Evolutionary conservation across 192 early-diverging fungal species (phyloP), one percentile per base, ranked within the genome.

Genomic region (Coemansia sp.): DNA sequence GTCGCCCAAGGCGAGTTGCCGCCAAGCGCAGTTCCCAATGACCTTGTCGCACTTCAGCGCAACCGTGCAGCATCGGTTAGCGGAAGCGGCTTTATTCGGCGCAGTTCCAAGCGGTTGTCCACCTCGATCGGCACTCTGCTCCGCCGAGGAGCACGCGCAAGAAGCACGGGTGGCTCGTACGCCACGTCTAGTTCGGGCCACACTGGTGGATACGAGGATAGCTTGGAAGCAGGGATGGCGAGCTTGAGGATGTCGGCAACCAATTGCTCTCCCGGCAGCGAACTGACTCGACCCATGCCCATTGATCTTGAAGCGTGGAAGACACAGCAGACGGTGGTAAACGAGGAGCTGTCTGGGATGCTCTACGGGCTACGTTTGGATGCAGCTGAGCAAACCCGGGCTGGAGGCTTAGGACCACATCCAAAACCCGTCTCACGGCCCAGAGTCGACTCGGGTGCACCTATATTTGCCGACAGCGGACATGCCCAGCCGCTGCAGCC

Each of bases 101-200:
- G 75, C 36, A 56, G 40, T n/a, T 77, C 75, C 10, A 77, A 68
- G 53, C 64, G 65, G 27, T 36, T 72, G 3, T 72, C 75, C 0
- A 24, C 53, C 22, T 65, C 75, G 8, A 56, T 77, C 26, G 62
- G 70, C 7, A 53, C 56, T 29, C 38, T 72, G 37, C 54, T 72
- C 26, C 55, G 70, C 9, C 65, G 75, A 11, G 59, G 58, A 9
- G 17, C 34, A 9, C 29, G 52, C 33, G 24, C 52, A 8, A 53
- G 52, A 32, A 53, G 52, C 33, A 53, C 52, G 52, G 52, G 52
- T 12, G 52, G 33, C 9, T 53, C 52, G 52, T 53, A 19, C 19
- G 32, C 17, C n/a, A 21, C n/a, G 7, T 32, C 52, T 14, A 34
- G 9, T 8, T 53, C 52, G 24, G 46, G 46, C 9, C 15, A 17